Base-by-base conservation (phyloP, 768 basidiomycete species). In the Panus rudis region DNA sequence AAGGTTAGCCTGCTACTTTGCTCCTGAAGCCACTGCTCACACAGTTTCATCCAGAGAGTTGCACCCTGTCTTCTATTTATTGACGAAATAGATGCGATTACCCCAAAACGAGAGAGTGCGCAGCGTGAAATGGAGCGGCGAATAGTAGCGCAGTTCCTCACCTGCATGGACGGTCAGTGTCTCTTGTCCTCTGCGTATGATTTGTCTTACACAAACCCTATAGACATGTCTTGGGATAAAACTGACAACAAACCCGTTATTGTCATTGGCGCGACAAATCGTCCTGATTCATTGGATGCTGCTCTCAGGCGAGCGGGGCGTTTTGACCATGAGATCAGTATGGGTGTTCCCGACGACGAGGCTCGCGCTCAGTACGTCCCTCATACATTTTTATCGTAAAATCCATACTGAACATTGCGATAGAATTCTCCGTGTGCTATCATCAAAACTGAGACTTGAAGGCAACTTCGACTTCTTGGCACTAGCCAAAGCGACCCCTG, bases 121-220 rank as follows among this genome's bases (percentile, higher is more conserved):
- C 96, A 99, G 56, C 72, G 94, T 44, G 96, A 98, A 65, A 98
- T 97, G 96, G 96, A 98, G 57, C 68, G 93, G 34, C 76, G 96
- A 11, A 98, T 99, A 39, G 94, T 99, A 8, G 94, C 94, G 0
- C 96, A 99, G 60, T 88, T 99, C 51, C 64, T 98, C 43, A 98
- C 94, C 0, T 97, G 94, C 67, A 96, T 99, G 90, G 96, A 99
- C 61, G 94, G 94, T 96, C 53, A 32, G 78, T 57, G 14, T 44
- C 5, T 44, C 26, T 16, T 28, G 17, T 38, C 30, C 14, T 22
- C 2, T 16, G 21, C 4, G 12, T 6, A 21, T 28, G 3, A 2
- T 20, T 41, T 22, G 13, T 22, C 32, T n/a, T n/a, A n/a, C 45
- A 21, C 38, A 32, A 2, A 2, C 32, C 12, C 25, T 10, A 3